phyloP scores from a whole-genome alignment of 345 rosid genomes.

The Toxicodendron radicans region DNA sequence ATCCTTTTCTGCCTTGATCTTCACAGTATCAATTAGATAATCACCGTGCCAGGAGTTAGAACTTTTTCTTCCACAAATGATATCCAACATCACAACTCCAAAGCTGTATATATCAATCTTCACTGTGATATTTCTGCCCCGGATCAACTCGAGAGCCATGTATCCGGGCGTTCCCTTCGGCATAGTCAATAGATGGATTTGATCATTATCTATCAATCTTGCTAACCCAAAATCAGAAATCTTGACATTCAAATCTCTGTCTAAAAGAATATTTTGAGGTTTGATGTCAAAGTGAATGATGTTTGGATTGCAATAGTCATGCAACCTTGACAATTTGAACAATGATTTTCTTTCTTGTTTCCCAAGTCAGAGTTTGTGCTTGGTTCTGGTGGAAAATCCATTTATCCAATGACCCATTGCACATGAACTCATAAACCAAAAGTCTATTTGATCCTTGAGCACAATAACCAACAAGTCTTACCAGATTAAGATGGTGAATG shows the following conservation, averaged over 20 bases:
- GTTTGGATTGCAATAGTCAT: slow-evolving; percentile 19
- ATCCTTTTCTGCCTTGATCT: neutral
- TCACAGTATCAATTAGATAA: slow-evolving; percentile 1
- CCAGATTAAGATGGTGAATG: slow-evolving; percentile 28
- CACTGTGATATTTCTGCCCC: slow-evolving; percentile 11
- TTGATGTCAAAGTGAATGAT: slow-evolving; percentile 23
- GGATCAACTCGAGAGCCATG: slow-evolving; percentile 9
- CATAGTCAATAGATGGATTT: neutral
- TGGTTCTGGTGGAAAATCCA: slow-evolving; percentile 16
- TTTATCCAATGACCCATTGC: slow-evolving; percentile 24
- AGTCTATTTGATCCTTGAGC: slow-evolving; percentile 20
- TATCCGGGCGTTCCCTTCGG: slow-evolving; percentile 19
- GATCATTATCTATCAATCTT: neutral
- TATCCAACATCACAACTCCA: slow-evolving; percentile 11
- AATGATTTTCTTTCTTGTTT: slow-evolving; percentile 23
- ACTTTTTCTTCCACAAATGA: slow-evolving; percentile 13
- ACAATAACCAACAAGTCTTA: slow-evolving; percentile 25
- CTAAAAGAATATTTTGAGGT: slow-evolving; percentile 21
- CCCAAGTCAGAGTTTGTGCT: slow-evolving; percentile 10
- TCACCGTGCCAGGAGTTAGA: neutral
- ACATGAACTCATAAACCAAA: slow-evolving; percentile 24
- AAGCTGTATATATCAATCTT: slow-evolving; percentile 33
- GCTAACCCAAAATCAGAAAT: slow-evolving; percentile 19
- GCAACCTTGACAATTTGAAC: slow-evolving; percentile 24
- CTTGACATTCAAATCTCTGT: slow-evolving; percentile 14